phyloP scores from a whole-genome alignment of 176 grass and related monocot genomes.

The Oryza meyeriana region DNA sequence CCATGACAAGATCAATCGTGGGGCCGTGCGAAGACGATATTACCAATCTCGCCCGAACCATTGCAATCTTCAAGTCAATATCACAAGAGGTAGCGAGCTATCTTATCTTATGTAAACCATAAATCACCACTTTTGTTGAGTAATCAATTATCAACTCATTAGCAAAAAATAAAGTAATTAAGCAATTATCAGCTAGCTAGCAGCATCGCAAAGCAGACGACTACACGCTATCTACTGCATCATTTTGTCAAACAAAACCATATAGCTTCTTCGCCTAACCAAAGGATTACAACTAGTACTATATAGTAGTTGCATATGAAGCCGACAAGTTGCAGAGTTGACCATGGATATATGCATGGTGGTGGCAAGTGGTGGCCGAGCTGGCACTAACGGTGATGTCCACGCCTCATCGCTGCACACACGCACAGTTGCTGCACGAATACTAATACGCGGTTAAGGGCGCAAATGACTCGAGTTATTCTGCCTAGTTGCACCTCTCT shows the following conservation, averaged over 20 bases:
- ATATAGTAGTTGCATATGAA: neutral
- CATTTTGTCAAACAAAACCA: neutral
- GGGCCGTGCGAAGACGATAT: neutral
- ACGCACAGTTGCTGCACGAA: neutral
- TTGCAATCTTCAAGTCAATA: slow-evolving; percentile 4
- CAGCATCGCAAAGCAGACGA: neutral
- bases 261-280: neutral
- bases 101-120: slow-evolving; percentile 4
- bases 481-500: neutral
- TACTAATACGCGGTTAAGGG: neutral
- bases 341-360: neutral
- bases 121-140: slow-evolving; percentile 16
- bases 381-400: neutral
- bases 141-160: neutral
- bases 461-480: neutral
- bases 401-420: neutral
- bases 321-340: slow-evolving; percentile 18
- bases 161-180: neutral
- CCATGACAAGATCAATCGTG: slow-evolving; percentile 15
- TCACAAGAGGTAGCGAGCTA: slow-evolving; percentile 11
- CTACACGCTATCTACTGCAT: neutral
- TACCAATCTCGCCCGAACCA: neutral
- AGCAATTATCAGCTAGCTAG: neutral
- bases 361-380: neutral
- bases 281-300: neutral